Conservation (phyloP, 73 alveolate genomes). For the Effrenium voratum region DNA sequence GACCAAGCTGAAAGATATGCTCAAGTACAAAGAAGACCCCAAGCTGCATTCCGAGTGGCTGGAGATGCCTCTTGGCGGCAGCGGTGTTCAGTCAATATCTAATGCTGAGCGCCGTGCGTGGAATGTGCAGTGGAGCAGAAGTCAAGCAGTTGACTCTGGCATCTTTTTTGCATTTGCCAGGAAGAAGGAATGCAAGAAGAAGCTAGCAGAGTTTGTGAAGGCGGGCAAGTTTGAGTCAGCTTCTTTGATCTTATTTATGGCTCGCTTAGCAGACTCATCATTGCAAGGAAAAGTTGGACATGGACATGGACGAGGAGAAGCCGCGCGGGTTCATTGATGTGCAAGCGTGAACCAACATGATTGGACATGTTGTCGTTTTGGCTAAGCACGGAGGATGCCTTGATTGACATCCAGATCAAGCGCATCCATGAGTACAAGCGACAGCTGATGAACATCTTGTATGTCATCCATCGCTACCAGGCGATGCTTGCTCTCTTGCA, state of each 20-base stretch:
- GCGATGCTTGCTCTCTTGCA: too few relatives aligned
- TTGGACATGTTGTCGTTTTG: background rate
- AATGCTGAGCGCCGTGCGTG: background rate
- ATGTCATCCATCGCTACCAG: slow-evolving; percentile 80
- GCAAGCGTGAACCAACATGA: background rate
- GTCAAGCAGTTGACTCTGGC: background rate
- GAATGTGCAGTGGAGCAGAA: background rate
- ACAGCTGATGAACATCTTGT: slow-evolving; percentile 97
- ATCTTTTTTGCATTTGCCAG: background rate
- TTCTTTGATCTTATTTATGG: background rate
- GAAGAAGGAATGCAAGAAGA: slow-evolving; percentile 48
- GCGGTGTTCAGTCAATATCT: background rate
- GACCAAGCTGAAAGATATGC: slow-evolving; percentile 88
- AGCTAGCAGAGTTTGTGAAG: slow-evolving; percentile 60
- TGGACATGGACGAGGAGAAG: slow-evolving; percentile 94
- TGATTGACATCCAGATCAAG: slow-evolving; percentile 96
- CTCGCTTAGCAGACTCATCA: background rate
- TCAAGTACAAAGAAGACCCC: slow-evolving; percentile 65
- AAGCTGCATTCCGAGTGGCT: slow-evolving; percentile 85
- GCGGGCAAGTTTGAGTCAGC: background rate
- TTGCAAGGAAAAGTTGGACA: slow-evolving; percentile 44
- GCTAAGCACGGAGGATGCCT: slow-evolving; percentile 51
- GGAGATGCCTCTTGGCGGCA: slow-evolving; percentile 37
- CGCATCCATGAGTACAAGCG: slow-evolving; percentile 99
- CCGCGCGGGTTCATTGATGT: background rate